phyloP scores from a whole-genome alignment of 2,329 filamentous ascomycete genomes.

The Pseudogymnoascus sp. region DNA sequence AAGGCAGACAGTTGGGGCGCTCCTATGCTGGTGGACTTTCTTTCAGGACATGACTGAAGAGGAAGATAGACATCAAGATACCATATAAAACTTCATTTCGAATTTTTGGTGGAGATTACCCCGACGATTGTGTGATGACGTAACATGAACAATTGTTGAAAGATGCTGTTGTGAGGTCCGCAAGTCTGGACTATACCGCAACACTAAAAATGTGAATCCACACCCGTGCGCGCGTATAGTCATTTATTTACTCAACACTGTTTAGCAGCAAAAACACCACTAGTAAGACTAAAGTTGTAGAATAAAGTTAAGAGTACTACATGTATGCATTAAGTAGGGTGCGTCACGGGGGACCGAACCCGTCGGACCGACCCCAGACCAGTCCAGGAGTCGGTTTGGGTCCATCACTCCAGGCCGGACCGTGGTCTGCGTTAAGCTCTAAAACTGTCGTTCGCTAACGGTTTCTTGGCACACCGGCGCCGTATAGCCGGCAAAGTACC shows the following conservation, averaged over 20 bases:
- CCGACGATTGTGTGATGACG: neutral
- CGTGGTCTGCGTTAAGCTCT: neutral
- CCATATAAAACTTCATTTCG: neutral
- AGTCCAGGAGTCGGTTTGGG: neutral
- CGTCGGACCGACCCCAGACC: neutral
- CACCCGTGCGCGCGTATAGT: no score
- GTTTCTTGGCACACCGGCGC: neutral
- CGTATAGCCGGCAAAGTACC: neutral
- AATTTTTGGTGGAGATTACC: neutral
- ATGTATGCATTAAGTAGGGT: neutral
- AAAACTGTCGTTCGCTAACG: neutral
- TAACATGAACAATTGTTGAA: neutral
- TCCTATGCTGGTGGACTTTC: neutral
- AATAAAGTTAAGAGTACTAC: neutral
- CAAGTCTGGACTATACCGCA: no score
- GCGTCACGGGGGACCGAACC: neutral
- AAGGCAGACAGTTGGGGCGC: neutral
- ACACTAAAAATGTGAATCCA: no score
- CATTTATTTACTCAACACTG: no score
- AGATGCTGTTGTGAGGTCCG: no score
- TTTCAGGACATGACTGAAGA: neutral
- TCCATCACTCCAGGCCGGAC: neutral
- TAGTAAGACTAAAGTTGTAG: neutral
- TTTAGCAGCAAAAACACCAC: neutral
- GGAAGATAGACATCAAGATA: neutral